A percentile compares a stretch with the other conserved stretches of the same genome.
Conservation (phyloP, 2,329 filamentous ascomycete species). For the Catunica adiposa region DNA sequence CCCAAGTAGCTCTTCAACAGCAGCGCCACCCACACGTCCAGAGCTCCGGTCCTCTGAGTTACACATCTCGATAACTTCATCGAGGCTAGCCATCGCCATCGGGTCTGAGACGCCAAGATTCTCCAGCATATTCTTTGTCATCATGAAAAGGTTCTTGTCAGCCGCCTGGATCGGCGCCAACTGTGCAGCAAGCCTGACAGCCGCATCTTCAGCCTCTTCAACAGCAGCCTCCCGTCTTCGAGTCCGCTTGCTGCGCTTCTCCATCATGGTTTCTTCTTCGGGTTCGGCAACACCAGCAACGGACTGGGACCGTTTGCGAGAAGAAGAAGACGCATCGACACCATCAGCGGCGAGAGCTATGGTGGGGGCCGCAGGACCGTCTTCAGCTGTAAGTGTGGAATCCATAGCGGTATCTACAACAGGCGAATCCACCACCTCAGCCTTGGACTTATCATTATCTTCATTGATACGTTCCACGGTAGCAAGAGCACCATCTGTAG, state of each 20-base stretch:
- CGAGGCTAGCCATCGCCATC: constrained; percentile 28
- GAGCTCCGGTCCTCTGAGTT: constrained; percentile 33
- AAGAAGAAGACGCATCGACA: not conserved
- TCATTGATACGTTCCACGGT: not conserved
- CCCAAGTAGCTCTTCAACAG: constrained; percentile 33
- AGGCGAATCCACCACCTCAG: not conserved
- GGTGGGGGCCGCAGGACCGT: not conserved
- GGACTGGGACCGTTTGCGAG: constrained; percentile 46
- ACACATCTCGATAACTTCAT: constrained; percentile 36
- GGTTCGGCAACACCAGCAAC: constrained; percentile 39
- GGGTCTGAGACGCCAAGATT: constrained; percentile 37
- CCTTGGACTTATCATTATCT: not conserved
- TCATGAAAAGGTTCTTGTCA: constrained; percentile 38
- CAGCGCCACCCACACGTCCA: constrained; percentile 28
- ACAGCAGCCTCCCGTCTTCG: constrained; percentile 39
- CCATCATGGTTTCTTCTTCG: constrained; percentile 40
- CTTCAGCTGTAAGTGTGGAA: too few relatives aligned
- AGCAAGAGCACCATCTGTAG: not conserved
- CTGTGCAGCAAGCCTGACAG: constrained; percentile 35
- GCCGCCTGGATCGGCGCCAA: constrained; percentile 40
- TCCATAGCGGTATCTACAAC: too few relatives aligned
- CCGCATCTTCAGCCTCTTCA: constrained; percentile 37
- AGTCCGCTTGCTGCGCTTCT: constrained; percentile 49
- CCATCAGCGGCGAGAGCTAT: not conserved
- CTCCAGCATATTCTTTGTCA: constrained; percentile 38